Evolutionary conservation across 192 early-diverging fungal species (phyloP).

Genomic region (Linnemannia hyalina): DNA sequence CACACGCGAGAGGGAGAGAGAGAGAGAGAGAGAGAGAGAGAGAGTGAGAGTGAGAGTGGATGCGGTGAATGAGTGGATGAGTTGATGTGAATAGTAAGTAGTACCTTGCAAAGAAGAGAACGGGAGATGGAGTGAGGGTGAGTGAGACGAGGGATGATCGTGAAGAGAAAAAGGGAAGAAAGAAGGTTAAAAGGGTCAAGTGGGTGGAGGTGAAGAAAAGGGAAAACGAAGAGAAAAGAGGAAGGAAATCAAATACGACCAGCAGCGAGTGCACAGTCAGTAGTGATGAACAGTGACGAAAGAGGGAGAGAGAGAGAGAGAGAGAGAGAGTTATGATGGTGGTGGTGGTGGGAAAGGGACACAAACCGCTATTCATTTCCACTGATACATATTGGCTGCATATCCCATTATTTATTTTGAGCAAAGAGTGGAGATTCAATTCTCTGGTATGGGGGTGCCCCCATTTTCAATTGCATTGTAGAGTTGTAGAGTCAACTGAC

Average conservation of each 20-base stretch:
- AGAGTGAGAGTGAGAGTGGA: too few species aligned
- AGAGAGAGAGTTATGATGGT: neutral
- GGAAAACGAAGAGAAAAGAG: neutral
- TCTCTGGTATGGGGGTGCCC: too few species aligned
- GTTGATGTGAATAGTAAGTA: neutral
- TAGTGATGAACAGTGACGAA: neutral
- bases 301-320: neutral
- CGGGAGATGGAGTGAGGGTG: neutral
- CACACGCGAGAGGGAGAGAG: neutral
- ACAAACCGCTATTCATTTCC: neutral
- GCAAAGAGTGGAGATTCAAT: neutral
- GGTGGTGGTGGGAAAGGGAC: neutral
- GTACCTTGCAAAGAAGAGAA: too few species aligned
- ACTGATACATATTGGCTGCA: neutral
- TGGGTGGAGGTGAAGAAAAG: neutral
- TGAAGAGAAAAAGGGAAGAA: neutral
- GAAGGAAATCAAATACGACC: neutral
- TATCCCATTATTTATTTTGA: too few species aligned
- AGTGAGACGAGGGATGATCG: neutral
- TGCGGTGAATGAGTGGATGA: neutral
- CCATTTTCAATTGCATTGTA: too few species aligned
- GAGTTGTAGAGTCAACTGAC: too few species aligned
- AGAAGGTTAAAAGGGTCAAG: neutral
- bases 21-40: neutral
- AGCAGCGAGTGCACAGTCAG: neutral